Base-by-base conservation (phyloP, 2,329 filamentous ascomycete genomes). In the Akanthomyces lecanii region DNA sequence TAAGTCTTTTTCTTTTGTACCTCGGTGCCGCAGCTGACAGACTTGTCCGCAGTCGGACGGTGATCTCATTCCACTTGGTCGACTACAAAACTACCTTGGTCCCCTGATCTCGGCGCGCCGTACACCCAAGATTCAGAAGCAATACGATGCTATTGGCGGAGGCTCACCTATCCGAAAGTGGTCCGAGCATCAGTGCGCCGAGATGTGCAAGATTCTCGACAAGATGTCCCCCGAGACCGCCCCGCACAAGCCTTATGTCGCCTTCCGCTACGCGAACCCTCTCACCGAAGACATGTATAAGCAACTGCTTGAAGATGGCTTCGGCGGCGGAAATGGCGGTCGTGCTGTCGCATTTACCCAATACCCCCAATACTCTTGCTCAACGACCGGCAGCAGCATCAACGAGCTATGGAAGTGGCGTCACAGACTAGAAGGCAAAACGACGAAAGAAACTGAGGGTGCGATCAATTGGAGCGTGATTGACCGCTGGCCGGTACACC, bases 381-480 rank as follows among this genome's bases (percentile, higher is more conserved):
- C 92, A 23, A 99, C 95, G 1, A 99, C 95, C 0, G 95, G 95
- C 25, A 97, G 92, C 75, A 97, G 92, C 66, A 78, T 99, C 63
- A 99, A 99, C 71, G 95, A 99, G 78, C 79, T 99, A 42, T 99
- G 95, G 95, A 97, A 96, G 78, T 97, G 93, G 92, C 85, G 93
- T 66, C 90, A 92, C 71, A 82, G 92, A 66, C 78, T 99, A 60
- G 93, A 98, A 75, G 91, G 91, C 45, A 92, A 91, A 75, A 80
- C 82, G 3, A 78, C 80, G 50, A 79, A 79, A 47, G 79, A 80
- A 38, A 74, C 25, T 67, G 79, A 85, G 44, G 93, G 93, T 14
- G 81, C 87, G 2, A 97, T 99, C 67, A 84, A 89, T 63, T 99
- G 95, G 95, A 97, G 92, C 75, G 94, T 98, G 60, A 99, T 99